A percentile compares a stretch with the other conserved stretches of the same genome.
phyloP scores from a whole-genome alignment of 371 early-diverging fungal species.

The Mortierella sp. region DNA sequence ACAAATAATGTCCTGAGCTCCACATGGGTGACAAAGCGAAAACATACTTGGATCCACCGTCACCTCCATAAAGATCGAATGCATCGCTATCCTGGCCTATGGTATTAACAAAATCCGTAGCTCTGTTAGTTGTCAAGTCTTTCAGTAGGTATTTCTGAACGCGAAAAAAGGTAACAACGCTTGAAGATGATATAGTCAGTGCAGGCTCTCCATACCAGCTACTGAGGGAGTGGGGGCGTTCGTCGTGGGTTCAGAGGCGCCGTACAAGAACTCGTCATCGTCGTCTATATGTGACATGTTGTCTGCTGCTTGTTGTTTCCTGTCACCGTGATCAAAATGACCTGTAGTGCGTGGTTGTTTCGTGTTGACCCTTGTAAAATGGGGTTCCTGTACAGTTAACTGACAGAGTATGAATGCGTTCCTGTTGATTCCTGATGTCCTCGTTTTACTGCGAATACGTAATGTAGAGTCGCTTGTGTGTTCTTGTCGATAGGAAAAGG shows the following conservation, averaged over 20 bases:
- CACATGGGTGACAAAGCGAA: not conserved
- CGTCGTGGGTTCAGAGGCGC: conserved; percentile 33
- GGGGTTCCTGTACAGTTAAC: not conserved
- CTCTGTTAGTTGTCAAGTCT: not conserved
- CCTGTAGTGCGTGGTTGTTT: not conserved
- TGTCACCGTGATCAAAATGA: not conserved
- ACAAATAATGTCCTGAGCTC: not conserved
- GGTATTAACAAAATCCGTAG: not conserved
- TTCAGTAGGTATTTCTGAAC: not conserved
- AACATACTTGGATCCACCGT: conserved; percentile 39
- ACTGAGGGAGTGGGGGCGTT: conserved; percentile 11
- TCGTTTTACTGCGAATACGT: not conserved
- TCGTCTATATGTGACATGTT: conserved; percentile 49
- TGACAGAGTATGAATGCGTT: too few species aligned
- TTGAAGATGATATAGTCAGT: too few species aligned
- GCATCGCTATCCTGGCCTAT: conserved; percentile 47
- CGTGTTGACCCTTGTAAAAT: not conserved
- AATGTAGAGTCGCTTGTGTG: too few species aligned
- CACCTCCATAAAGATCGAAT: conserved; percentile 56
- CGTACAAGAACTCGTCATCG: conserved; percentile 59
- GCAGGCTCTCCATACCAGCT: conserved; percentile 24
- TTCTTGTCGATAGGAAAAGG: not conserved
- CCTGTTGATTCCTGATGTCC: not conserved
- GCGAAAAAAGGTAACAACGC: not conserved
- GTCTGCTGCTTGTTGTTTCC: conserved; percentile 11